These are phyloP conservation scores for Volutella citrinella DNA, from an alignment of 2,329 filamentous ascomycete species.

Conservation along the genomic window DNA sequence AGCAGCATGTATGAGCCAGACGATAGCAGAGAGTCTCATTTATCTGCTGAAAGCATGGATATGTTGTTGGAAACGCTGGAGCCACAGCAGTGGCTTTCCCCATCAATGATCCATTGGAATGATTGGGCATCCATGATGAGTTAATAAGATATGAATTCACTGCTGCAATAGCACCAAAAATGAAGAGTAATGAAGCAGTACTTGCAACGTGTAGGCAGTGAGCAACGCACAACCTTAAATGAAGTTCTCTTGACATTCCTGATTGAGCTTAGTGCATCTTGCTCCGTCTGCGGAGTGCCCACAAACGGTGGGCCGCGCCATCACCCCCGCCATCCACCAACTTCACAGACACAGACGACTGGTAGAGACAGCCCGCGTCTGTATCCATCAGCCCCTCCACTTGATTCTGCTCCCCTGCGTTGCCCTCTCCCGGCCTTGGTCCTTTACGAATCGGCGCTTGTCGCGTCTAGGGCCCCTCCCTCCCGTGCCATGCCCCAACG, in stretches of 20 bases:
- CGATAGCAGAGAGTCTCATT: not conserved
- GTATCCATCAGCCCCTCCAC: no score
- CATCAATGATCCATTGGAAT: constrained; percentile 10
- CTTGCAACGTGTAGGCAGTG: no score
- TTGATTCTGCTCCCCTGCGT: no score
- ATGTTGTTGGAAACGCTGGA: constrained; percentile 5
- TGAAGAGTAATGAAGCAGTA: no score
- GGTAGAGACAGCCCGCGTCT: no score
- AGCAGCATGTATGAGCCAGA: no score
- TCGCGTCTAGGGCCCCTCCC: not conserved
- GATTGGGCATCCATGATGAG: constrained; percentile 5
- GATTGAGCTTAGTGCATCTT: not conserved
- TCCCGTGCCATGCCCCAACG: constrained; percentile 18
- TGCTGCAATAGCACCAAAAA: no score
- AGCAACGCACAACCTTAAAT: no score
- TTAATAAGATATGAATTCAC: no score
- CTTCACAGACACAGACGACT: not conserved
- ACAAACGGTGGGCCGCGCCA: not conserved
- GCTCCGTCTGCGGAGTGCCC: no score
- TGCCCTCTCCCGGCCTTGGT: no score
- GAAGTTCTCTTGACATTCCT: constrained; percentile 1
- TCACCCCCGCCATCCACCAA: not conserved
- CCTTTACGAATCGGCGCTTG: no score
- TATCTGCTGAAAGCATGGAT: not conserved
- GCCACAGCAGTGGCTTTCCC: constrained; percentile 13